Conservation (phyloP, 2,329 filamentous ascomycete species). For the Fusarium nurragi region DNA sequence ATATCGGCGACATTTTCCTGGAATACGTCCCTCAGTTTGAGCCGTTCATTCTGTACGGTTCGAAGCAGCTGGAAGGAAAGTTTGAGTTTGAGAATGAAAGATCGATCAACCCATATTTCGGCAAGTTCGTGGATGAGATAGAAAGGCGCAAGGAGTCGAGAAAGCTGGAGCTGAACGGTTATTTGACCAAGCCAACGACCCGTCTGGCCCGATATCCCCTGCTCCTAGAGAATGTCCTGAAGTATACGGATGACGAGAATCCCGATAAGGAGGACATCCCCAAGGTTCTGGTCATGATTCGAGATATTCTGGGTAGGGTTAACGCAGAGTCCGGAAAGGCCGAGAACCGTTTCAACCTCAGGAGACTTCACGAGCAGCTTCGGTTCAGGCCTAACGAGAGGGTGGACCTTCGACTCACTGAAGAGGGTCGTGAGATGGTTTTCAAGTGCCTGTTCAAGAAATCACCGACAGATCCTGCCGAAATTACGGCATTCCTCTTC, state of each 20-base stretch:
- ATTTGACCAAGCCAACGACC: slow-evolving; percentile 96
- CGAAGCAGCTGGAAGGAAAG: slow-evolving; percentile 95
- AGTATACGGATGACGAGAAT: slow-evolving; percentile 88
- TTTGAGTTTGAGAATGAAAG: slow-evolving; percentile 98
- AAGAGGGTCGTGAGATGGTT: slow-evolving; percentile 90
- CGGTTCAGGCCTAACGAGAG: slow-evolving; percentile 90
- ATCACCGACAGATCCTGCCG: slow-evolving; percentile 83
- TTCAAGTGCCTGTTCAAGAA: slow-evolving; percentile 97
- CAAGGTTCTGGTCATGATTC: slow-evolving; percentile 85
- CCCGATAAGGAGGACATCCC: slow-evolving; percentile 93
- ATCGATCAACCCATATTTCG: slow-evolving; percentile 82
- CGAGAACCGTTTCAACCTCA: slow-evolving; percentile 96
- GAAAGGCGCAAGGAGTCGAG: slow-evolving; percentile 95
- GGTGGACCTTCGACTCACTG: slow-evolving; percentile 92
- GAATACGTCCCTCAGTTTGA: slow-evolving; percentile 92
- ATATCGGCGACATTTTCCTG: slow-evolving; percentile 92
- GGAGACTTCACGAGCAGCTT: slow-evolving; percentile 89
- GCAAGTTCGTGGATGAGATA: slow-evolving; percentile 94
- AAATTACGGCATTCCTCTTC: slow-evolving; percentile 95
- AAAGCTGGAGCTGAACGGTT: slow-evolving; percentile 96
- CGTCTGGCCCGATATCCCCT: slow-evolving; percentile 93
- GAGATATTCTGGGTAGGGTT: slow-evolving; percentile 85
- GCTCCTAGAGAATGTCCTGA: slow-evolving; percentile 88
- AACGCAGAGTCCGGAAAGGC: slow-evolving; percentile 97
- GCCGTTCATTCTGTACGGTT: slow-evolving; percentile 95